Base-by-base conservation (phyloP, 148 eudicot species). In the Persicaria maculosa region DNA sequence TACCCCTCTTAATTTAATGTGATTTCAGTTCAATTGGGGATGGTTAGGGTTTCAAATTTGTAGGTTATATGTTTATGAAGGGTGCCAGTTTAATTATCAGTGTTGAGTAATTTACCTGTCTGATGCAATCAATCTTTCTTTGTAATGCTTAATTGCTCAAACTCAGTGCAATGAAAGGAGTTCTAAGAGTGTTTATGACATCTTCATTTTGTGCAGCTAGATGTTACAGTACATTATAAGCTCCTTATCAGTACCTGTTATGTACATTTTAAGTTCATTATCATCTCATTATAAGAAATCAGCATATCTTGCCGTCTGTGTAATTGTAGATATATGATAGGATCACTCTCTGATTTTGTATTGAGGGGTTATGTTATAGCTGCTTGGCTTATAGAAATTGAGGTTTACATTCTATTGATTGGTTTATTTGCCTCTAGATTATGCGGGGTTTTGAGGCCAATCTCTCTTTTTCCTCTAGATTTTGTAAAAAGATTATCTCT, bases 1-100 rank as follows among this genome's bases (percentile, higher is more conserved):
- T 89, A 83, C 4, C 48, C 17, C 20, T 17, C 7, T 17, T 48
- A 15, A 10, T 16, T 15, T 53, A 44, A 62, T 76, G 69, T 25
- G 36, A 17, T 53, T 54, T 54, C 17, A 16, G 14, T 9, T 4
- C 19, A 1, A 1, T 65, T 53, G 48, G 0, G 2, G 14, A 31
- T 17, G 14, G 40, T 31, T 31, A 1, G 40, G 40, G 40, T 31
- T 31, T 31, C 40, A 31, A 31, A 31, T 31, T 31, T 31, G 40
- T 1, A 31, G 40, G 3, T 31, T 31, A 31, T 31, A 31, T 31
- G 40, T 31, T 31, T 31, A 1, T 53, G 58, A 15, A 53, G 58
- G 58, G 20, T 15, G 1, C 58, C 8, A 19, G 6, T 20, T 59
- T 9, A n/a, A n/a, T n/a, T n/a, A 0, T 59, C 40, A 9, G 67